A percentile compares a stretch with the other conserved stretches of the same genome.
These are phyloP conservation scores for Globisporangium recalcitrans DNA, from an alignment of 352 stramenopile genomes.

Conservation along the genomic window DNA sequence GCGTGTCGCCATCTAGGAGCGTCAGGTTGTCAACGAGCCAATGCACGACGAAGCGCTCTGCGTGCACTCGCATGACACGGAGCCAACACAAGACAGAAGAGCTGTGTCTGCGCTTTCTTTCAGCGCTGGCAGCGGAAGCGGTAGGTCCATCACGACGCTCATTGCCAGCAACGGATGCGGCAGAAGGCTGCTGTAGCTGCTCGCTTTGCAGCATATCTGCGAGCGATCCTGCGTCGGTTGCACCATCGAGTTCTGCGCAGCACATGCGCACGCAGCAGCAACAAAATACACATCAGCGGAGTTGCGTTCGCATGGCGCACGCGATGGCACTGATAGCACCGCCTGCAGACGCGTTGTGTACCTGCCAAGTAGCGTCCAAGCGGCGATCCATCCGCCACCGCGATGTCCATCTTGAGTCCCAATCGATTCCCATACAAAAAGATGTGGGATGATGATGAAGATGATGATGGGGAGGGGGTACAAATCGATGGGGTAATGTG, in stretches of 20 bases:
- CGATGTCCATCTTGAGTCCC: conserved; percentile 56
- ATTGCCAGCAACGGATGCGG: neutral
- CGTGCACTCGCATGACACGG: neutral
- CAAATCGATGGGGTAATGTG: no score
- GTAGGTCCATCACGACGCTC: conserved; percentile 2
- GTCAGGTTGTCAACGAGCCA: conserved; percentile 1
- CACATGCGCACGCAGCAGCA: neutral
- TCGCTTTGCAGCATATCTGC: neutral
- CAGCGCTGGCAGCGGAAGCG: conserved; percentile 10
- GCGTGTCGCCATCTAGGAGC: neutral
- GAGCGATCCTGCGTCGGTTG: neutral
- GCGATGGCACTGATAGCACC: neutral
- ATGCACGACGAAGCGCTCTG: conserved; percentile 1
- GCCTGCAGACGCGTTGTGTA: conserved; percentile 7
- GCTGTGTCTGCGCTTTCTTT: neutral
- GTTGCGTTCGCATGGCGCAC: neutral
- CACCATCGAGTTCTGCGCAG: neutral
- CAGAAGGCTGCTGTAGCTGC: neutral
- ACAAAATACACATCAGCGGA: neutral
- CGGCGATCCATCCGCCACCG: conserved; percentile 31
- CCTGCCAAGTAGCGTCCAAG: conserved; percentile 58
- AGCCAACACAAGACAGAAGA: neutral
- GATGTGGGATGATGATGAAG: no score
- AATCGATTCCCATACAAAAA: no score
- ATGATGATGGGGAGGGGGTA: no score